Percentiles rank a stretch among this genome's conserved stretches.
These are phyloP conservation scores for Coemansia brasiliensis DNA, from an alignment of 192 early-diverging fungal species.

Conservation along the genomic window DNA sequence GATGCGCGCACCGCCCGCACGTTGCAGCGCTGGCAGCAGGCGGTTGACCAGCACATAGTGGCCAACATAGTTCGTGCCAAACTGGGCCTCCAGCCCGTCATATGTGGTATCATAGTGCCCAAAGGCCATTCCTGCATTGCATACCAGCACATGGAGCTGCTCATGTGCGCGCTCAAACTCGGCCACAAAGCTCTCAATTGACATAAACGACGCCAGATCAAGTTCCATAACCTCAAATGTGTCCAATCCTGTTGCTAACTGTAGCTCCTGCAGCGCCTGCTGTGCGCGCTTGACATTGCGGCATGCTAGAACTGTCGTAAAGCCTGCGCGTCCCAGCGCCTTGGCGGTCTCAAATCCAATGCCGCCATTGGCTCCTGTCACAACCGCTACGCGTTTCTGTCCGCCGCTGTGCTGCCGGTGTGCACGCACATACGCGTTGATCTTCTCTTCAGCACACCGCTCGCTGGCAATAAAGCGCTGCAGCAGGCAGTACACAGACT, in stretches of 20 bases:
- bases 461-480: constrained; percentile 28
- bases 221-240: constrained; percentile 44
- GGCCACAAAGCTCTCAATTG: constrained; percentile 42
- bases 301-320: constrained; percentile 52
- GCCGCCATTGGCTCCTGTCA: constrained; percentile 62
- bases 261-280: constrained; percentile 12
- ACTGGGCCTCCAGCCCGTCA: constrained; percentile 64
- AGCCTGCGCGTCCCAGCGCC: constrained; percentile 59
- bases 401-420: constrained; percentile 15
- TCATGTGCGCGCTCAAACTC: constrained; percentile 24
- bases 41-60: constrained; percentile 57
- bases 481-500: constrained; percentile 30
- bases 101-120: constrained; percentile 60
- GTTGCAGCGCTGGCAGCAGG: constrained; percentile 46
- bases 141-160: constrained; percentile 39
- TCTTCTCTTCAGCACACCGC: constrained; percentile 17
- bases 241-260: constrained; percentile 20
- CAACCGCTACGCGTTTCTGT: constrained; percentile 25
- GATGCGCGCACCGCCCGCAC: constrained; percentile 43
- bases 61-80: constrained; percentile 65
- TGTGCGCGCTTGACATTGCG: constrained; percentile 33
- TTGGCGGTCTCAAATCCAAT: constrained; percentile 61
- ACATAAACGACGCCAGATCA: constrained; percentile 58
- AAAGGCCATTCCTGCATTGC: constrained; percentile 64
- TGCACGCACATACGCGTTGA: constrained; percentile 30